Conservation (phyloP, 352 stramenopile genomes). For the Ochromonadaceae sp. region DNA sequence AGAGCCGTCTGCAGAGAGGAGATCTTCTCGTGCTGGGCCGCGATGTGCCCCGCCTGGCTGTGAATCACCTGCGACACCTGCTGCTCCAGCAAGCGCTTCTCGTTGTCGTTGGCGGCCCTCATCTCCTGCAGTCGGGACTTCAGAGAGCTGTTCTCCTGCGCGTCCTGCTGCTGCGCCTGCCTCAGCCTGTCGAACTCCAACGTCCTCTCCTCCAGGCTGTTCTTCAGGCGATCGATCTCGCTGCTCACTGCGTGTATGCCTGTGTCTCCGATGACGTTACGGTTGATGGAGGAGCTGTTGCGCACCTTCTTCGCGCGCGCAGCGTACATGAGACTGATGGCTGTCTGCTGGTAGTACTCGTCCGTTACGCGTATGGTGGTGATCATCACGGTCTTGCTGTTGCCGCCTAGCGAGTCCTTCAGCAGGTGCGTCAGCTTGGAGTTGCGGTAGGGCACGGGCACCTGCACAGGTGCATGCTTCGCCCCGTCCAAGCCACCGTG, state of each 20-base stretch:
- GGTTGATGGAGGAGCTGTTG: constrained; percentile 26
- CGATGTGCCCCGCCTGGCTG: constrained; percentile 16
- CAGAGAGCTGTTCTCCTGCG: constrained; percentile 16
- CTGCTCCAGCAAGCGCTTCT: constrained; percentile 25
- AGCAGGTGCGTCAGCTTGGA: constrained; percentile 73
- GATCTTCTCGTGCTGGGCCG: constrained; percentile 23
- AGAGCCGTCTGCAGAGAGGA: constrained; percentile 14
- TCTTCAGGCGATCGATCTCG: constrained; percentile 28
- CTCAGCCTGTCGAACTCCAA: constrained; percentile 10
- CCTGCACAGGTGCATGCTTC: not conserved
- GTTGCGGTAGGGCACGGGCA: constrained; percentile 52
- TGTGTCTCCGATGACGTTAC: constrained; percentile 30
- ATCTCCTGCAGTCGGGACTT: constrained; percentile 27
- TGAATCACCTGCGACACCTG: constrained; percentile 23
- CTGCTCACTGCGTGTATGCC: constrained; percentile 27
- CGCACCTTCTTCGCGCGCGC: constrained; percentile 27
- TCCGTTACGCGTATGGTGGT: constrained; percentile 26
- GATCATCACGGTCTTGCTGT: constrained; percentile 75
- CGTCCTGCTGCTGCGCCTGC: not conserved
- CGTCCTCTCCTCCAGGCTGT: constrained; percentile 22
- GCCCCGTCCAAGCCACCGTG: no score
- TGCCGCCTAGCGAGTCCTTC: constrained; percentile 69
- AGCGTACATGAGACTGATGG: constrained; percentile 28
- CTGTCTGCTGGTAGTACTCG: constrained; percentile 26
- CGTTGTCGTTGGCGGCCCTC: constrained; percentile 23